These are phyloP conservation scores for Teunomyces lycoperdinae DNA, from an alignment of 805 yeast genomes.

Conservation along the genomic window DNA sequence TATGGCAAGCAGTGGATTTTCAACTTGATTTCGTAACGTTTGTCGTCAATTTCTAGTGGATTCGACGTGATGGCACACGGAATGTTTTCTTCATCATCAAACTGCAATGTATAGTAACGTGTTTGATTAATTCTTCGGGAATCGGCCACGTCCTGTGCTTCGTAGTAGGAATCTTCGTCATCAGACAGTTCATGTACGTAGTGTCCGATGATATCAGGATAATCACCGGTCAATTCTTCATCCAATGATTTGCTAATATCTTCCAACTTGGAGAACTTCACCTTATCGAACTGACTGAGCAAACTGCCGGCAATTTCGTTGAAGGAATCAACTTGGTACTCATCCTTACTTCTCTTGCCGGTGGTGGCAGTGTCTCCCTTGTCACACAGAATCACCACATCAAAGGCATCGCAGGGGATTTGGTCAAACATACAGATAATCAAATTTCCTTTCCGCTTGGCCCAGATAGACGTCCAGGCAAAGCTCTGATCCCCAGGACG, in stretches of 20 bases:
- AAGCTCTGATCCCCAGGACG: constrained; percentile 58
- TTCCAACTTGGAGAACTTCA: constrained; percentile 13
- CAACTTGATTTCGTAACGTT: constrained; percentile 45
- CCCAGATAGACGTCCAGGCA: constrained; percentile 92
- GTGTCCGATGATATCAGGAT: constrained; percentile 2
- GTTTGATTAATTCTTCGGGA: constrained; percentile 45
- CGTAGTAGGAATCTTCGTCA: constrained; percentile 11
- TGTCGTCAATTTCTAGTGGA: constrained; percentile 48
- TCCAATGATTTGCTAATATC: constrained; percentile 28
- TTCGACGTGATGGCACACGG: constrained; percentile 76
- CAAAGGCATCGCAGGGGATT: constrained; percentile 51
- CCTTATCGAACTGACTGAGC: constrained; percentile 16
- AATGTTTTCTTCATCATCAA: constrained; percentile 44
- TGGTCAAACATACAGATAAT: constrained; percentile 86
- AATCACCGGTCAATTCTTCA: constrained; percentile 15
- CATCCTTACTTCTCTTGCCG: constrained; percentile 3
- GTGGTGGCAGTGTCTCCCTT: constrained; percentile 4
- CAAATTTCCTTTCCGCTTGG: constrained; percentile 66
- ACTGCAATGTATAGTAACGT: constrained; percentile 58
- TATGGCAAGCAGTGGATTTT: constrained; percentile 78
- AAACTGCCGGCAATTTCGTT: constrained; percentile 37
- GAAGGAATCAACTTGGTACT: constrained; percentile 22
- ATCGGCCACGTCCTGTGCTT: constrained; percentile 23
- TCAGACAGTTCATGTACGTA: constrained; percentile 9
- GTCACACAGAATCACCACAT: constrained; percentile 15